A percentile compares a stretch with the other conserved stretches of the same genome.
Conservation (phyloP, 176 grass and related monocot species). For the Juncus effusus region DNA sequence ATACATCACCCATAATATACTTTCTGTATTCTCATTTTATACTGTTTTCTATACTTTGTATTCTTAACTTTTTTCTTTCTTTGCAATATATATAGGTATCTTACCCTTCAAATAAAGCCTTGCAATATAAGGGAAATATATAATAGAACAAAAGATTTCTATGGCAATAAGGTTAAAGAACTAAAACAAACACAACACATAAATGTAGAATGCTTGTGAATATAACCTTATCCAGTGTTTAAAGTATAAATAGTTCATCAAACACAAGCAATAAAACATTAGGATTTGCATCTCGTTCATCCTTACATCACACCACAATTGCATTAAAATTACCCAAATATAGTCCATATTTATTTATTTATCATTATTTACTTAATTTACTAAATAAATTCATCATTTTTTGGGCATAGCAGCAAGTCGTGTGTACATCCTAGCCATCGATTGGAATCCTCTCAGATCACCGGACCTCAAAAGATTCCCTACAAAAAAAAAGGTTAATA, state of each 20-base stretch:
- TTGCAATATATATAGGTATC: too few species aligned
- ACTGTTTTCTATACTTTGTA: too few species aligned
- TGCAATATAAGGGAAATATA: too few species aligned
- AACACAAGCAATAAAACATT: neutral
- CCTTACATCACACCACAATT: constrained; percentile 15
- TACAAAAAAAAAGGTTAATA: constrained; percentile 19
- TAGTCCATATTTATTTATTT: neutral
- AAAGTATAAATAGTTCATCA: neutral
- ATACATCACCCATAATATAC: too few species aligned
- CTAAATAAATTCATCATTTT: constrained; percentile 33
- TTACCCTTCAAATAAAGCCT: too few species aligned
- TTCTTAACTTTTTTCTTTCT: too few species aligned
- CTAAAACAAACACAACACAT: too few species aligned
- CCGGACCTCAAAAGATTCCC: constrained; percentile 81
- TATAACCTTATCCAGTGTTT: too few species aligned
- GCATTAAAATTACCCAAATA: neutral
- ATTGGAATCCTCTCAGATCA: constrained; percentile 64
- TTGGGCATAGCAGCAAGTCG: constrained; percentile 73
- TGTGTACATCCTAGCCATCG: constrained; percentile 86
- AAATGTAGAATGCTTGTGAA: too few species aligned
- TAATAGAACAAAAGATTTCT: too few species aligned
- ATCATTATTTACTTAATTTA: constrained; percentile 23
- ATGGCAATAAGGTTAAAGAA: too few species aligned
- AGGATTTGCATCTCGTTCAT: constrained; percentile 10
- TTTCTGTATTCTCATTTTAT: too few species aligned